A percentile compares a stretch with the other conserved stretches of the same genome.
phyloP scores from a whole-genome alignment of 1,139 yeast genomes.

The Geotrichum restrictum region DNA sequence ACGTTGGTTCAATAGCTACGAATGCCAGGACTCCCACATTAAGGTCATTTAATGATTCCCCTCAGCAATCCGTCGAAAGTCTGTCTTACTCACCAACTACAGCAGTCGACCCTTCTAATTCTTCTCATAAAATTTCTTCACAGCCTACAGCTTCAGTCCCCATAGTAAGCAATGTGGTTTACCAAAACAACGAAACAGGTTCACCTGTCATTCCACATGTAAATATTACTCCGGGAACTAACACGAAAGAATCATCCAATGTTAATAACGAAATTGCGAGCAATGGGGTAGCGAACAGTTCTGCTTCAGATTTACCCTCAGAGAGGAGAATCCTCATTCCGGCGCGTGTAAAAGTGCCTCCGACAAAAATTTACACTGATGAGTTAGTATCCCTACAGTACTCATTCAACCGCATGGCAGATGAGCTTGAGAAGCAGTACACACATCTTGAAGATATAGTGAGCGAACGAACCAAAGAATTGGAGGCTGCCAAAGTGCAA shows the following conservation, averaged over 20 bases:
- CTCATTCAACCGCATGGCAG: constrained; percentile 88
- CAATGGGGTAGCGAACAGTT: too few species aligned
- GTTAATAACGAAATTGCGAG: too few species aligned
- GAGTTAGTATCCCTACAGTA: constrained; percentile 84
- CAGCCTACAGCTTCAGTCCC: neutral
- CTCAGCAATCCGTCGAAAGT: neutral
- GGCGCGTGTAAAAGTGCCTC: constrained; percentile 18
- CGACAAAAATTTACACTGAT: constrained; percentile 58
- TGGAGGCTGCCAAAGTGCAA: constrained; percentile 81
- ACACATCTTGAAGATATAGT: constrained; percentile 84
- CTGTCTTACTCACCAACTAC: constrained; percentile 7
- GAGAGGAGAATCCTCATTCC: constrained; percentile 15
- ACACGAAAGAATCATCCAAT: neutral
- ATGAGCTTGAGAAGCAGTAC: constrained; percentile 79
- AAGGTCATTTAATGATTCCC: neutral
- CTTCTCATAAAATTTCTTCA: neutral
- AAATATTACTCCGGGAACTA: neutral
- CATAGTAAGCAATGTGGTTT: neutral
- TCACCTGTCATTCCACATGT: neutral
- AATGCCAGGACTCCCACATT: neutral
- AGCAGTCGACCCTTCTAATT: constrained; percentile 1
- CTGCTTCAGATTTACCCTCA: neutral
- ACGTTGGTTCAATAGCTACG: neutral
- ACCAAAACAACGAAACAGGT: neutral
- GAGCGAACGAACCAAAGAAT: constrained; percentile 77